Percentiles rank a stretch among this genome's conserved stretches.
Evolutionary conservation across 257 asterid species (phyloP).

Genomic region (Capsicum pubescens): DNA sequence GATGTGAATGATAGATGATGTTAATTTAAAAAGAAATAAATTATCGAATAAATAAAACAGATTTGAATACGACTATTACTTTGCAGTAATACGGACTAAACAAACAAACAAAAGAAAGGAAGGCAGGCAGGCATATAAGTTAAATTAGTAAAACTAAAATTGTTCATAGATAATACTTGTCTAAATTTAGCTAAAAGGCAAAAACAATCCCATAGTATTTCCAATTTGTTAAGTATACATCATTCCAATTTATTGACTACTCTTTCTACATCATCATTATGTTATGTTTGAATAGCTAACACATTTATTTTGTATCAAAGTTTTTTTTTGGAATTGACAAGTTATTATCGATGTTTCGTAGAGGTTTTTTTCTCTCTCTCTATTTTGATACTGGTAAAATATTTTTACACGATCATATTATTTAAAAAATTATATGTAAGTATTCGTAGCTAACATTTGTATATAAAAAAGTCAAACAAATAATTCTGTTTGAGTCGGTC

Average conservation of each 20-base stretch:
- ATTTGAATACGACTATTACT: too few relatives aligned
- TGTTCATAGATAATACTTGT: not conserved
- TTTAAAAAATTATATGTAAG: too few relatives aligned
- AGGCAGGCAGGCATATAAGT: not conserved
- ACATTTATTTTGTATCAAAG: rapidly evolving
- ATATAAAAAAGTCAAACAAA: too few relatives aligned
- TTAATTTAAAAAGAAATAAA: not conserved
- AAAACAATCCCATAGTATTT: not conserved
- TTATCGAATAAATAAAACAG: too few relatives aligned
- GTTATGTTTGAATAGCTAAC: not conserved
- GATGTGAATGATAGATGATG: not conserved
- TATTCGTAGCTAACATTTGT: too few relatives aligned
- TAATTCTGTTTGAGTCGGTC: too few relatives aligned
- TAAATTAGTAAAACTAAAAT: not conserved
- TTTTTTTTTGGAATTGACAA: not conserved
- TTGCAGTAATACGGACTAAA: not conserved
- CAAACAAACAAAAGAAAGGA: not conserved
- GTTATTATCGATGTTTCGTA: not conserved
- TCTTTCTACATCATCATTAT: not conserved
- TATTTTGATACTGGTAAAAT: too few relatives aligned
- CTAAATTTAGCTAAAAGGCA: conserved; percentile 19
- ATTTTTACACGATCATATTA: too few relatives aligned
- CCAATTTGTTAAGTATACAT: not conserved
- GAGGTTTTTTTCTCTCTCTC: not conserved
- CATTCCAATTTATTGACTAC: not conserved